These are phyloP conservation scores for Hymenoscyphus salicellus DNA, from an alignment of 2,329 filamentous ascomycete species.

Conservation along the genomic window DNA sequence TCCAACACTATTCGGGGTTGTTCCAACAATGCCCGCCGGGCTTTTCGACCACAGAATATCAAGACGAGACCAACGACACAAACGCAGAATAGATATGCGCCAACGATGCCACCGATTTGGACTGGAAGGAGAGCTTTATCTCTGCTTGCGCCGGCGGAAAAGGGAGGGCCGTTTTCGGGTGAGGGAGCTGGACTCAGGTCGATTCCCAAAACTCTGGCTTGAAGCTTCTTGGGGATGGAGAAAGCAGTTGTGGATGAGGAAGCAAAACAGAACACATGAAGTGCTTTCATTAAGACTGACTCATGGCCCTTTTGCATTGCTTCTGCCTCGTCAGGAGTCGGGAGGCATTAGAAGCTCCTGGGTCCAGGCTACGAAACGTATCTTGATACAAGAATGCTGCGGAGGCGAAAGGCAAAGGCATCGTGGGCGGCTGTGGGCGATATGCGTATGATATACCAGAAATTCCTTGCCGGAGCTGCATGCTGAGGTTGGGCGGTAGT, in stretches of 20 bases:
- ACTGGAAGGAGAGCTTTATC: constrained; percentile 68
- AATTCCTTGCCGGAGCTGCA: not conserved
- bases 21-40: constrained; percentile 37
- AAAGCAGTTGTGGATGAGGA: constrained; percentile 23
- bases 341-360: constrained; percentile 15
- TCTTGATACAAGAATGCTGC: constrained; percentile 30
- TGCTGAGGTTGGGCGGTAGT: not conserved
- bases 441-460: constrained; percentile 8
- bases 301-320: constrained; percentile 26
- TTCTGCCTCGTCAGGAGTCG: constrained; percentile 17
- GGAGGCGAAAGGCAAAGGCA: constrained; percentile 18
- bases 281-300: constrained; percentile 21
- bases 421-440: constrained; percentile 3
- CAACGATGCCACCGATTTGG: constrained; percentile 80
- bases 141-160: constrained; percentile 57
- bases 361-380: constrained; percentile 31
- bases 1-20: constrained; percentile 25
- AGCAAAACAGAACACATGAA: constrained; percentile 17
- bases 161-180: constrained; percentile 57
- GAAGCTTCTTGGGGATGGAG: constrained; percentile 22
- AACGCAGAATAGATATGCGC: constrained; percentile 75
- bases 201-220: constrained; percentile 35
- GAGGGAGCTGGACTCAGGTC: constrained; percentile 56
- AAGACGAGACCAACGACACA: constrained; percentile 68
- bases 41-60: constrained; percentile 58